Conservation (phyloP, 129 eudicot genomes). For the Deinandra increscens region DNA sequence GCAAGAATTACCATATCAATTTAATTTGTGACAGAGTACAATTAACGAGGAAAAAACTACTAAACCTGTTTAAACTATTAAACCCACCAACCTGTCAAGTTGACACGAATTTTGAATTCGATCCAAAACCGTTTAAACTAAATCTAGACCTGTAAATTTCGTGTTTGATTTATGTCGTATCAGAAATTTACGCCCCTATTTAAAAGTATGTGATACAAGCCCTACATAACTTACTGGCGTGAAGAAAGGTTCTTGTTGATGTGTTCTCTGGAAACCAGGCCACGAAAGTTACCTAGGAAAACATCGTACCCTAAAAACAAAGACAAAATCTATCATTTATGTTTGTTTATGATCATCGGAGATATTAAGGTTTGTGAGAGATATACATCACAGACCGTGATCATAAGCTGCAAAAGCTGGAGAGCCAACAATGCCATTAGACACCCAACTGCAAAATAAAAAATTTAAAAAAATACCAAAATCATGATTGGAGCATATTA, state of each 20-base stretch:
- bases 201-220: neutral
- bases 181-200: too few species aligned
- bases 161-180: too few species aligned
- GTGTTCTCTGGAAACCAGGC: slow-evolving; percentile 91
- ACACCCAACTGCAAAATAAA: slow-evolving; percentile 79
- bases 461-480: too few species aligned
- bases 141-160: too few species aligned
- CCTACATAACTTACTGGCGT: slow-evolving; percentile 55
- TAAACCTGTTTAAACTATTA: too few species aligned
- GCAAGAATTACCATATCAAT: too few species aligned
- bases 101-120: too few species aligned
- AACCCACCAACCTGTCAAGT: too few species aligned
- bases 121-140: too few species aligned
- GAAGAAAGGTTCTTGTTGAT: slow-evolving; percentile 72
- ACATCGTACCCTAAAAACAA: slow-evolving; percentile 74
- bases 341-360: neutral
- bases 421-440: slow-evolving; percentile 94
- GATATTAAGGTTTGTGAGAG: slow-evolving; percentile 7
- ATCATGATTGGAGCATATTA: neutral
- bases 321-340: neutral
- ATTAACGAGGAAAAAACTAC: too few species aligned
- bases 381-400: slow-evolving; percentile 52
- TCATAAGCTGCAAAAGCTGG: slow-evolving; percentile 98
- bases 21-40: too few species aligned
- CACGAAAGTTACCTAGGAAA: slow-evolving; percentile 91